Percentiles rank a stretch among this genome's conserved stretches.
These are phyloP conservation scores for Prunus persica DNA, from an alignment of 306 rosid species.

Conservation along the genomic window DNA sequence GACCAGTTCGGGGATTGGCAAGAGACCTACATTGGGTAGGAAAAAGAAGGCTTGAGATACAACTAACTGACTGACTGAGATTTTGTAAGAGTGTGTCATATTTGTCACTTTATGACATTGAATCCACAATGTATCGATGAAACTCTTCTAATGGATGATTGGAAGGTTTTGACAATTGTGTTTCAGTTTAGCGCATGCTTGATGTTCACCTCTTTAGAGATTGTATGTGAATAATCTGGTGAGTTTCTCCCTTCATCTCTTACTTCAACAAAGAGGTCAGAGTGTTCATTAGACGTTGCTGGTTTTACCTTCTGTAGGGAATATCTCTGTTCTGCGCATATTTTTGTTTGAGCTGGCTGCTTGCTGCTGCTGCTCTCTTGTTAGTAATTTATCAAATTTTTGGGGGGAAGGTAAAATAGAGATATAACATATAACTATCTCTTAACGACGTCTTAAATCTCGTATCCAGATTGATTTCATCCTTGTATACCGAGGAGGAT, in stretches of 20 bases:
- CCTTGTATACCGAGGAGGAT: no score
- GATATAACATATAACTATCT: no score
- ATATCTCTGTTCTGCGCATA: neutral
- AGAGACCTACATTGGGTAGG: conserved; percentile 35
- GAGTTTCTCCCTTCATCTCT: neutral
- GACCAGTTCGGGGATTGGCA: conserved; percentile 26
- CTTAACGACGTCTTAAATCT: no score
- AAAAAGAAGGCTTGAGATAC: conserved; percentile 53
- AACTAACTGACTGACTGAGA: neutral
- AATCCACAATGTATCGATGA: neutral
- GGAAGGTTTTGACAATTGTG: neutral
- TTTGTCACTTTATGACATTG: neutral
- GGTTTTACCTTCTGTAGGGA: neutral
- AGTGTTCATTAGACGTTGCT: no score
- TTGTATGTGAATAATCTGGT: neutral
- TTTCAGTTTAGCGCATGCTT: neutral
- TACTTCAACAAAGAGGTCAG: neutral
- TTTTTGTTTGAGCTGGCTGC: neutral
- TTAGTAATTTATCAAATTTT: no score
- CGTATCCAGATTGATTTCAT: no score
- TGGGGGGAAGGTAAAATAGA: neutral
- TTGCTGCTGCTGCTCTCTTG: neutral
- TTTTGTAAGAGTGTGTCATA: neutral
- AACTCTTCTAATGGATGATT: neutral
- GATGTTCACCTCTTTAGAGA: neutral